A percentile compares a stretch with the other conserved stretches of the same genome.
Conservation (phyloP, 2,329 filamentous ascomycete species). For the Pleomassaria siparia region DNA sequence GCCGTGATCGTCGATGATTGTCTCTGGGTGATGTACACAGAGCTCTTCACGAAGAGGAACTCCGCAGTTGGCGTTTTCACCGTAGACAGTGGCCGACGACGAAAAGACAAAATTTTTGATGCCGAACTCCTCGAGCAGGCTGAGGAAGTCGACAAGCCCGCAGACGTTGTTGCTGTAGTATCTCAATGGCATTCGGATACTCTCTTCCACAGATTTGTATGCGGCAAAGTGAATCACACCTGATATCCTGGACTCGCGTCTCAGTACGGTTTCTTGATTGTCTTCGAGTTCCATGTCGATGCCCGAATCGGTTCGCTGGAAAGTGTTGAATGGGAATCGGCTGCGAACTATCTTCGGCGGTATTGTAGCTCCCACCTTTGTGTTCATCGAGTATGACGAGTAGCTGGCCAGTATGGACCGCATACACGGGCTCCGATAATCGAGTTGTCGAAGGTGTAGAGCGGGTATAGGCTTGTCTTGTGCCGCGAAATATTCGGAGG, state of each 20-base stretch:
- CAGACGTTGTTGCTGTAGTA: slow-evolving; percentile 71
- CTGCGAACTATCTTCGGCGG: slow-evolving; percentile 14
- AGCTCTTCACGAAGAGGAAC: slow-evolving; percentile 58
- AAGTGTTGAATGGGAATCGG: slow-evolving; percentile 30
- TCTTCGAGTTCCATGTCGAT: slow-evolving; percentile 32
- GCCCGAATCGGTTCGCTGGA: slow-evolving; percentile 36
- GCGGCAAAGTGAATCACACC: slow-evolving; percentile 72
- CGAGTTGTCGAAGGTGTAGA: slow-evolving; percentile 50
- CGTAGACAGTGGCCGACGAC: slow-evolving; percentile 68
- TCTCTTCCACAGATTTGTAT: slow-evolving; percentile 67
- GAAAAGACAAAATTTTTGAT: slow-evolving; percentile 70
- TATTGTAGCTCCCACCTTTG: slow-evolving; percentile 14
- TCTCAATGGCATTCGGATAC: slow-evolving; percentile 60
- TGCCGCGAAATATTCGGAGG: slow-evolving; percentile 41
- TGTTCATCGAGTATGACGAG: slow-evolving; percentile 26
- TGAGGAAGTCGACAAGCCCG: slow-evolving; percentile 62
- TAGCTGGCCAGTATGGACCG: slow-evolving; percentile 48
- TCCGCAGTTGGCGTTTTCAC: slow-evolving; percentile 48
- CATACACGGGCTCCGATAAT: slow-evolving; percentile 51
- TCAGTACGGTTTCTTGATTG: slow-evolving; percentile 17
- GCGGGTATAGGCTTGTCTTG: slow-evolving; percentile 46
- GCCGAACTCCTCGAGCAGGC: slow-evolving; percentile 58
- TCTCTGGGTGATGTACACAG: slow-evolving; percentile 54
- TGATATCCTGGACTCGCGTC: slow-evolving; percentile 53
- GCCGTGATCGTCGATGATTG: slow-evolving; percentile 48